phyloP scores from a whole-genome alignment of 2,329 filamentous ascomycete species.

The Purpureocillium takamizusanense region DNA sequence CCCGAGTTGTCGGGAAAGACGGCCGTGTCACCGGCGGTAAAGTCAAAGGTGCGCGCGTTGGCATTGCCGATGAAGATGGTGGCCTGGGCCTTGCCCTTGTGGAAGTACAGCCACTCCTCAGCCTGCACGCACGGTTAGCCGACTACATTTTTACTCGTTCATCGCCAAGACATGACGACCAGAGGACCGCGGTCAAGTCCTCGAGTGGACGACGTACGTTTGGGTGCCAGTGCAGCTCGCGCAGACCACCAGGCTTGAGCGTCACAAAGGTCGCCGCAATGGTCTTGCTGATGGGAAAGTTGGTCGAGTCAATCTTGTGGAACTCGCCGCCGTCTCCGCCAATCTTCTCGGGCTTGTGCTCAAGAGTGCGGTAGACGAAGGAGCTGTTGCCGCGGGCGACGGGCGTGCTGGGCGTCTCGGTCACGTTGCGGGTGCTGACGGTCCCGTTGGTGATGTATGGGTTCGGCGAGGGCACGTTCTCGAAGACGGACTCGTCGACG shows the following conservation, averaged over 20 bases:
- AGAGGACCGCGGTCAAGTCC: no score
- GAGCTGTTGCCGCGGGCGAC: constrained; percentile 47
- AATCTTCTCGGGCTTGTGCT: constrained; percentile 46
- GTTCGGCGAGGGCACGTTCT: constrained; percentile 44
- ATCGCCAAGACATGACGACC: no score
- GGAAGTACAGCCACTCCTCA: constrained; percentile 66
- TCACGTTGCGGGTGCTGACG: constrained; percentile 32
- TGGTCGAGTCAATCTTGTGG: constrained; percentile 56
- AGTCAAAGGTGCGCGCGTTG: constrained; percentile 58
- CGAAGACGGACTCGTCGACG: constrained; percentile 49
- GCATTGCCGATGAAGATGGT: constrained; percentile 56
- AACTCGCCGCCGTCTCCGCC: constrained; percentile 54
- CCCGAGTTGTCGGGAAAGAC: constrained; percentile 58
- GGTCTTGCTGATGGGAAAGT: constrained; percentile 57
- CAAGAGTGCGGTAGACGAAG: constrained; percentile 50
- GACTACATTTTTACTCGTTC: no score
- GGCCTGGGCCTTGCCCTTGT: constrained; percentile 49
- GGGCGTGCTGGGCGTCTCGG: constrained; percentile 25
- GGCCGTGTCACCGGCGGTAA: constrained; percentile 56
- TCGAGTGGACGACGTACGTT: constrained; percentile 34
- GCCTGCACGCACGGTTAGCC: constrained; percentile 27
- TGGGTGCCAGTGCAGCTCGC: constrained; percentile 64
- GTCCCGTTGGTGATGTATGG: constrained; percentile 56
- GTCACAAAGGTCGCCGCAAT: constrained; percentile 57
- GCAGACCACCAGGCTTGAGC: constrained; percentile 51